Evolutionary conservation across 225 moss, liverwort and hornwort genomes (phyloP), one percentile per base, ranked within the genome.

Genomic region (Straminergon stramineum): DNA sequence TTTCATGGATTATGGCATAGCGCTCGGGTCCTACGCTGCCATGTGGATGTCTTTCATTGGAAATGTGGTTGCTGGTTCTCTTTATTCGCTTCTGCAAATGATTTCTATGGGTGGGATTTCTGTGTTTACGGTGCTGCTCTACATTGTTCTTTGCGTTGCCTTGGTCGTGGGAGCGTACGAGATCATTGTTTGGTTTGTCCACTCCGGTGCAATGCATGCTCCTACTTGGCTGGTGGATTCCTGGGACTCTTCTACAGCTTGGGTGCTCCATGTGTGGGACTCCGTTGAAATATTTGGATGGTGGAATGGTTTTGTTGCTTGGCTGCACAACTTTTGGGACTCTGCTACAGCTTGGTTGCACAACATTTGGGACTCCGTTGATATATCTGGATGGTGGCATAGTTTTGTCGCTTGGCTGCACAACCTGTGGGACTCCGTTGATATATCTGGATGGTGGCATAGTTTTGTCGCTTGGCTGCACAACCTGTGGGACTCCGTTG

Each of bases 41-140:
- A 26, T 28, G 75, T 92, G 90, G 90, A 84, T 90, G 92, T 24
- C 90, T 9, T 32, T 2, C 34, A 87, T 90, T 22, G 92, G 84
- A 41, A 13, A 39, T 24, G 91, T 92, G 35, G 90, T 74, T 31
- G 84, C 32, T 19, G 90, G 90, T 39, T 92, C 92, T 39, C 51
- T 90, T 48, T 87, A 2, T 68, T 41, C 84, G 74, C 28, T 92
- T 17, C 84, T 92, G 66, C 92, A 92, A 52, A 2, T 11, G 60
- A 80, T 92, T 57, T 48, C 92, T 20, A 15, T 15, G 81, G 87
- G 92, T 19, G 90, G 92, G 48, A 23, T 52, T 52, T 3, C 60
- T 30, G 3, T 39, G n/a, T 8, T 24, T 2, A 6, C 1, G 32
- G 65, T 92, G 80, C 37, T 87, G 65, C 90, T 85, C 84, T 35